phyloP scores from a whole-genome alignment of 2,329 filamentous ascomycete genomes.

The Botrytis galanthina region DNA sequence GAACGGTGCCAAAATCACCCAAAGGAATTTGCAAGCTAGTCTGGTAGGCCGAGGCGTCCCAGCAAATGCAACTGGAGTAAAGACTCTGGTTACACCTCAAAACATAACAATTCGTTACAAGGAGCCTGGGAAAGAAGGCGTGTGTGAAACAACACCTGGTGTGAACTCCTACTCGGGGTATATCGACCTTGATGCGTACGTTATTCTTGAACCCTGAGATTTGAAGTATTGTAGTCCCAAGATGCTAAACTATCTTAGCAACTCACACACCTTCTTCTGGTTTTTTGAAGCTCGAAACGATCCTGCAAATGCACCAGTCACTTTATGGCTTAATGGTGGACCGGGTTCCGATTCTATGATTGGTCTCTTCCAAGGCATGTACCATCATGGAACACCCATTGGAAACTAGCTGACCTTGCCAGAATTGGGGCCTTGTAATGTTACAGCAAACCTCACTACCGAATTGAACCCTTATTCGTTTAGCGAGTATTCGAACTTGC shows the following conservation, averaged over 20 bases:
- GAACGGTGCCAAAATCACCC: slow-evolving; percentile 24
- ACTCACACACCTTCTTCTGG: slow-evolving; percentile 48
- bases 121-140: slow-evolving; percentile 42
- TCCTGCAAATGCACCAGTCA: slow-evolving; percentile 47
- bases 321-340: slow-evolving; percentile 54
- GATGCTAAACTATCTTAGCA: slow-evolving; percentile 1
- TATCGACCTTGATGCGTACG: slow-evolving; percentile 31
- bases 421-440: slow-evolving; percentile 44
- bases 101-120: slow-evolving; percentile 46
- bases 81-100: slow-evolving; percentile 42
- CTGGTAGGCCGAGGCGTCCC: slow-evolving; percentile 41
- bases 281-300: slow-evolving; percentile 52
- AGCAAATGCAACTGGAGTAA: slow-evolving; percentile 40
- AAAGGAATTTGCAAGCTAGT: slow-evolving; percentile 29
- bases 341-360: slow-evolving; percentile 54
- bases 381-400: neutral
- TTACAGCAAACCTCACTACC: slow-evolving; percentile 37
- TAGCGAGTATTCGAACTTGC: slow-evolving; percentile 55
- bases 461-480: slow-evolving; percentile 58
- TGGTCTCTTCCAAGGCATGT: slow-evolving; percentile 47
- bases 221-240: slow-evolving; percentile 9
- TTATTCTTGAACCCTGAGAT: neutral
- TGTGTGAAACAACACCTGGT: slow-evolving; percentile 35
- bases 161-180: slow-evolving; percentile 37
- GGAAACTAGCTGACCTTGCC: neutral